These are phyloP conservation scores for Pleurotus tuber-regium DNA, from an alignment of 768 basidiomycete genomes.

Conservation along the genomic window DNA sequence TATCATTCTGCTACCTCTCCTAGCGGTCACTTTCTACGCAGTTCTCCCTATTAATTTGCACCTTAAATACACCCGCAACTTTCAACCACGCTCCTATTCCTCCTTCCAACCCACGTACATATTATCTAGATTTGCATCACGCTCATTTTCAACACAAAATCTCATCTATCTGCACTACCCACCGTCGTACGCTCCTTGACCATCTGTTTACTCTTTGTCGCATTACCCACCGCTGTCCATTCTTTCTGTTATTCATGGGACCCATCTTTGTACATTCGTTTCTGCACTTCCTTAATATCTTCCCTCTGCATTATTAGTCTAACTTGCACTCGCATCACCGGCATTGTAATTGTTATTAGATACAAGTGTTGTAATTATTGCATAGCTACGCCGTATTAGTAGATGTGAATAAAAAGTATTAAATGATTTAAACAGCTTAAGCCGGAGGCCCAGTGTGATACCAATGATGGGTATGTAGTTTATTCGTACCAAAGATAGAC, in stretches of 20 bases:
- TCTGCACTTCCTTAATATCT: constrained; percentile 3
- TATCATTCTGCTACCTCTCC: no score
- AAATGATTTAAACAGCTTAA: no score
- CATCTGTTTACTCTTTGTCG: neutral
- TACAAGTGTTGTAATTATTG: constrained; percentile 10
- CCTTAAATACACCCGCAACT: no score
- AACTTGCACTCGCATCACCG: constrained; percentile 6
- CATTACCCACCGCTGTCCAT: neutral
- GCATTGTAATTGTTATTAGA: constrained; percentile 9
- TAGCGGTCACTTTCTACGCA: constrained; percentile 3
- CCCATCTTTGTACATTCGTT: neutral
- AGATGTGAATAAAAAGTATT: neutral
- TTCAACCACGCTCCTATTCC: constrained; percentile 7
- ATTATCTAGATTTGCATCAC: no score
- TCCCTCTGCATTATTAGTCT: constrained; percentile 9
- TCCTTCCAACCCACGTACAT: neutral
- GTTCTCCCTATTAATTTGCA: neutral
- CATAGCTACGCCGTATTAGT: constrained; percentile 2
- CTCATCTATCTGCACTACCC: neutral
- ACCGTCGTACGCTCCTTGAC: neutral
- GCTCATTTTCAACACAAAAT: no score
- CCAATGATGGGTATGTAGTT: no score
- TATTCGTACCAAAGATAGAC: neutral
- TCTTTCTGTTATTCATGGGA: neutral
- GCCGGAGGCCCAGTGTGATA: no score